These are phyloP conservation scores for Talaromyces ruber DNA, from an alignment of 495 filamentous ascomycete genomes.

Conservation along the genomic window DNA sequence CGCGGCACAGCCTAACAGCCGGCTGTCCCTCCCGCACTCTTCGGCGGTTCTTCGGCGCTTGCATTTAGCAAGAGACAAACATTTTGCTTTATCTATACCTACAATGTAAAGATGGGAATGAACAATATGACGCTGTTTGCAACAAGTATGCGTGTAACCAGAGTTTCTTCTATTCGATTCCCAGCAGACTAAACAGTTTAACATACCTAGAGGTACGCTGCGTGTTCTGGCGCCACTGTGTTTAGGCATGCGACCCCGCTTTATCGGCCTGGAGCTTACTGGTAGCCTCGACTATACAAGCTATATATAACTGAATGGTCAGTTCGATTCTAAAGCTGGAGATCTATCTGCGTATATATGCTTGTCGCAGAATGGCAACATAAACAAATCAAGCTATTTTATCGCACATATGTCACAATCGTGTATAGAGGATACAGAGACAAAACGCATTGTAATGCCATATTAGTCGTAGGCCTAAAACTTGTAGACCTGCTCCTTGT, in stretches of 20 bases:
- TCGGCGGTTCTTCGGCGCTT: not conserved
- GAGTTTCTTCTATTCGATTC: no score
- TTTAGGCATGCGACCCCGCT: not conserved
- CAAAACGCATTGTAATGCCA: not conserved
- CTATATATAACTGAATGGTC: not conserved
- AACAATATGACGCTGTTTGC: not conserved
- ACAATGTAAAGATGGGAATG: not conserved
- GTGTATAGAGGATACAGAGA: not conserved
- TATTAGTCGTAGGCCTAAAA: slow-evolving; percentile 52
- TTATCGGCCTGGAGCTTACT: not conserved
- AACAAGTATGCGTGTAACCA: no score
- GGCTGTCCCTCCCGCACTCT: not conserved
- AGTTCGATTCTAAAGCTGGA: not conserved
- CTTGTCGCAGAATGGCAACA: not conserved
- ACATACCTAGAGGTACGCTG: no score
- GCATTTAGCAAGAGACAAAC: not conserved
- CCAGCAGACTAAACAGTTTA: no score
- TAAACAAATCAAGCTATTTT: not conserved
- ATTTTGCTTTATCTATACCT: not conserved
- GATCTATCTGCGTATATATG: not conserved
- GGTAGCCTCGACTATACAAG: no score
- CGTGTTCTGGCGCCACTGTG: not conserved
- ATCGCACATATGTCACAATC: not conserved
- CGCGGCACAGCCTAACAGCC: not conserved
- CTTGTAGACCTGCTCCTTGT: slow-evolving; percentile 93